Percentiles rank a stretch among this genome's conserved stretches.
Evolutionary conservation across 805 yeast genomes (phyloP).

Genomic region (Metschnikowia chrysomelidarum): DNA sequence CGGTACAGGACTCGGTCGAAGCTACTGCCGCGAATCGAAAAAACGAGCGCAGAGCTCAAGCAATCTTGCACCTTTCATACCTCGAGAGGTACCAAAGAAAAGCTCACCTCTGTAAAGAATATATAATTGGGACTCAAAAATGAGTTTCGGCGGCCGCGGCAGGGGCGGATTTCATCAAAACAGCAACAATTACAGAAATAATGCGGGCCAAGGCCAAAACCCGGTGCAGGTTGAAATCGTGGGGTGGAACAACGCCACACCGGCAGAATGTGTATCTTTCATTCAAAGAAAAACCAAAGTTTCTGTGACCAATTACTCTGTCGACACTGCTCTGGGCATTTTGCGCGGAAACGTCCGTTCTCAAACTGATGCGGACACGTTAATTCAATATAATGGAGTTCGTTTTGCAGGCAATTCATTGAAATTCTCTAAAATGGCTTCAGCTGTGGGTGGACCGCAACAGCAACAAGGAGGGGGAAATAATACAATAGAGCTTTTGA

Average conservation of each 20-base stretch:
- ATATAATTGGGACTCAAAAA: neutral
- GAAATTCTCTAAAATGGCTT: slow-evolving; percentile 43
- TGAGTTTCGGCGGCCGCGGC: slow-evolving; percentile 16
- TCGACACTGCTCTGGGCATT: slow-evolving; percentile 48
- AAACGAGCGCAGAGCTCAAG: neutral
- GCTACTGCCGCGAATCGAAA: neutral
- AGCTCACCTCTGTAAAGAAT: neutral
- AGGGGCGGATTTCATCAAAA: slow-evolving; percentile 16
- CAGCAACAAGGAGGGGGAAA: slow-evolving; percentile 13
- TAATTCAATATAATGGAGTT: slow-evolving; percentile 69
- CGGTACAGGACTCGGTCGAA: too few relatives aligned
- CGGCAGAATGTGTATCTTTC: slow-evolving; percentile 66
- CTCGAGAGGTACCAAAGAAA: too few relatives aligned
- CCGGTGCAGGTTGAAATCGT: slow-evolving; percentile 16
- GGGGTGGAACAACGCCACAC: slow-evolving; percentile 81
- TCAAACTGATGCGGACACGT: slow-evolving; percentile 54
- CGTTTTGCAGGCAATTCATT: slow-evolving; percentile 75
- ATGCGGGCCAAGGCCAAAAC: neutral
- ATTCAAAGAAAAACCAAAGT: slow-evolving; percentile 65
- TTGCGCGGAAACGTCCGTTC: slow-evolving; percentile 58
- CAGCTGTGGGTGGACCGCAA: slow-evolving; percentile 8
- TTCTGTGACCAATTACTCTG: slow-evolving; percentile 48
- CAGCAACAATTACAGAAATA: slow-evolving; percentile 6
- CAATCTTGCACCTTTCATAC: too few relatives aligned
- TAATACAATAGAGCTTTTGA: slow-evolving; percentile 61